Evolutionary conservation across 306 rosid genomes (phyloP), one percentile per base, ranked within the genome.

Genomic region (Abrus precatorius): DNA sequence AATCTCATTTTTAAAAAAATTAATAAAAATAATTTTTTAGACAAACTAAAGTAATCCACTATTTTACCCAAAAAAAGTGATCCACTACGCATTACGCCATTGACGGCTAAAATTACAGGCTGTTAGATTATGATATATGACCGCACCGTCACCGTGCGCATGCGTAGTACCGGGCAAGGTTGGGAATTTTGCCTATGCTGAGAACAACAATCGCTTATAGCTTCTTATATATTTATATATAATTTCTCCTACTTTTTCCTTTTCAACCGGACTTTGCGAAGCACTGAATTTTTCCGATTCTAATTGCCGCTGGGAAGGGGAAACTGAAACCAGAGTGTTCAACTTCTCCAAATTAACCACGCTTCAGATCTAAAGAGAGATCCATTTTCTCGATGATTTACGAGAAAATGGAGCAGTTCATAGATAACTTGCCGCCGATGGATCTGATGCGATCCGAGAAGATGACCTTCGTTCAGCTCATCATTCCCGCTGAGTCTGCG

Each of bases 401-500:
- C 87, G 83, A 38, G 85, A 90, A 94, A 90, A 93, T 92, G 97
- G 97, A 84, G 9, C 82, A 89, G 79, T 93, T 96, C 83, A 63
- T 90, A 2, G 92, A 92, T 49, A 92, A 91, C 83, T 80, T 93
- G 70, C 90, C 97, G 55, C 47, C 97, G 40, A 93, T 93, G 98
- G 99, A 96, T 92, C 95, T 96, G 91, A 90, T 93, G 98, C 98
- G 99, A 79, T 96, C 99, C 47, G 99, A 96, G 97, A 89, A 89
- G 94, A 96, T 96, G 99, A 88, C 92, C 62, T 88, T 93, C 69
- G 97, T 91, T 62, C 99, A 93, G 87, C 98, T 96, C 87, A 96
- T 96, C 80, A 93, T 96, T 45, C 98, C 99, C 20, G 94, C 79
- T 38, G 99, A 96, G 85, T 93, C 98, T 20, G 91, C 99, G 53